phyloP scores from a whole-genome alignment of 495 filamentous ascomycete species.

The Podospora australis region DNA sequence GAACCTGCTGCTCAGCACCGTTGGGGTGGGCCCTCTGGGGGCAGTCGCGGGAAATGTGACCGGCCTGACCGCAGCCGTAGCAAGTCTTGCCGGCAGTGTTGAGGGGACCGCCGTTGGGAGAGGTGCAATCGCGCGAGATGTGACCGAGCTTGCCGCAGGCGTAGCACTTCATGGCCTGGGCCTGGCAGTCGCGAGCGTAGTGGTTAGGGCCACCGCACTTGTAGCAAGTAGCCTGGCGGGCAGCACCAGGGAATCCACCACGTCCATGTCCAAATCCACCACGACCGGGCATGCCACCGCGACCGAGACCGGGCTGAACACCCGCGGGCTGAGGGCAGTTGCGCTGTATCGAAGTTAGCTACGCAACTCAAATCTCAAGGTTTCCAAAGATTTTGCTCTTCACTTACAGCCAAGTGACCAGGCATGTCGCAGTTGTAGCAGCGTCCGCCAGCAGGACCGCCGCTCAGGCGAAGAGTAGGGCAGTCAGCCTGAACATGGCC shows the following conservation, averaged over 20 bases:
- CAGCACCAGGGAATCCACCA: slow-evolving; percentile 60
- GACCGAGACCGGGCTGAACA: slow-evolving; percentile 46
- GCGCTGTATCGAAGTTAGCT: slow-evolving; percentile 46
- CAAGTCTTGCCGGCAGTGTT: slow-evolving; percentile 97
- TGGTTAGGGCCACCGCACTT: slow-evolving; percentile 99
- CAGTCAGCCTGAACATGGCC: slow-evolving; percentile 99
- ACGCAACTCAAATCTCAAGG: too few species aligned
- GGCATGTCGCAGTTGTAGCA: slow-evolving; percentile 95
- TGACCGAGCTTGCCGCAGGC: slow-evolving; percentile 98
- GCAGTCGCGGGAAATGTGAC: slow-evolving; percentile 95
- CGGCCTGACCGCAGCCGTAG: slow-evolving; percentile 92
- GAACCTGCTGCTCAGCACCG: slow-evolving; percentile 43
- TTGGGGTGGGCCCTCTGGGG: slow-evolving; percentile 52
- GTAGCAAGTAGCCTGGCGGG: slow-evolving; percentile 92
- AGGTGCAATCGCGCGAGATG: slow-evolving; percentile 95
- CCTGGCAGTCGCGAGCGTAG: slow-evolving; percentile 97
- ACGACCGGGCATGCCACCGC: slow-evolving; percentile 60
- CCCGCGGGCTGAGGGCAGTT: slow-evolving; percentile 71
- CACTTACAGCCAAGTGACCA: slow-evolving; percentile 68
- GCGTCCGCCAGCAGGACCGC: slow-evolving; percentile 65
- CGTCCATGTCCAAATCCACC: slow-evolving; percentile 41
- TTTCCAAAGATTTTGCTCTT: background rate
- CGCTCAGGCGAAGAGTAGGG: slow-evolving; percentile 89
- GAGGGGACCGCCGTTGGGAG: slow-evolving; percentile 91
- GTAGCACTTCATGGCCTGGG: slow-evolving; percentile 99